Base-by-base conservation (phyloP, 371 early-diverging fungal species). In the Homolaphlyctis polyrhiza region DNA sequence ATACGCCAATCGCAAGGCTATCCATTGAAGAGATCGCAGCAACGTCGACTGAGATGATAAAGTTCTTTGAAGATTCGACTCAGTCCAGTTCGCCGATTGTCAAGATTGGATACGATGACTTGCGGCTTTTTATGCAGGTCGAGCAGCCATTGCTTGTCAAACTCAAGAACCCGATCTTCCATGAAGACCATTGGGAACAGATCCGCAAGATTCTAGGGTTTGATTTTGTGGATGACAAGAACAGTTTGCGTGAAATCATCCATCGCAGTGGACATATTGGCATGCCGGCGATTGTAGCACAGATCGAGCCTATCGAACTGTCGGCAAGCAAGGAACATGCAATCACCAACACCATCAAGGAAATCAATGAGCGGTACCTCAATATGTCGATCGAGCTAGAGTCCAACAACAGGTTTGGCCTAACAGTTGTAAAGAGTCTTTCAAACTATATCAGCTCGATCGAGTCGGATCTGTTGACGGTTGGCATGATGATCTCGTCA, bases 381-480 rank as follows among this genome's bases (percentile, higher is more conserved):
- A 21, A 8, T 0, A 65, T 65, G 30, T 21, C 36, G 23, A 13
- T 65, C 29, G 36, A 62, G 16, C 51, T 35, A 13, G 49, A 13
- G 25, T 11, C 30, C 25, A 43, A 61, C 59, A 43, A 54, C 21
- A 11, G 51, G 11, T 39, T 43, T n/a, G 61, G 55, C 0, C 49
- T 65, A 4, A 49, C 65, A 13, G 52, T 61, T 0, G 48, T 65
- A 13, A 36, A 35, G 21, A 34, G 36, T 35, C 29, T 65, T n/a
- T 16, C 35, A 16, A 43, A n/a, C 35, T 39, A 59, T 2, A 58
- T 64, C 27, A 35, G 51, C 61, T 36, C 48, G 8, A 51, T 65
- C 4, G 61, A 65, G 43, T 59, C 61, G 6, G 65, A 65, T 29
- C 50, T 65, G 45, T 48, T 65, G 5, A 36, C 65, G 18, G 18